Conservation (phyloP, 805 yeast genomes). For the Tetrapisispora phaffii region DNA sequence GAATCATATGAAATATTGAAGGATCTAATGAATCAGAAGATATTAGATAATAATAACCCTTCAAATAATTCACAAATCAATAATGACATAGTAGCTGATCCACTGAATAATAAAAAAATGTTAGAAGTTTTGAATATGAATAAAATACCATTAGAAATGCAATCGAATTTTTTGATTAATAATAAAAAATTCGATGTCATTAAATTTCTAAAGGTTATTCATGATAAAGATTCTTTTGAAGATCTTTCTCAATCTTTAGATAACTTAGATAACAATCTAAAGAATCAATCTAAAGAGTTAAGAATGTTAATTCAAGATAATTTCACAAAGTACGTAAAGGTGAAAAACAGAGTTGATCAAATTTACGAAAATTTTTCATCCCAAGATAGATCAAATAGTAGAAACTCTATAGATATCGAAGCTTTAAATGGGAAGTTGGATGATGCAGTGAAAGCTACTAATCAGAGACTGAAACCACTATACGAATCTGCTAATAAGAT, state of each 20-base stretch:
- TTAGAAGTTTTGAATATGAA: constrained; percentile 35
- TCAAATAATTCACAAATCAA: constrained; percentile 2
- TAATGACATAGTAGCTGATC: constrained; percentile 38
- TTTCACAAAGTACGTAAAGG: constrained; percentile 52
- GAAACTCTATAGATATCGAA: constrained; percentile 25
- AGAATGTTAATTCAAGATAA: constrained; percentile 46
- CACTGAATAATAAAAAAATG: constrained; percentile 39
- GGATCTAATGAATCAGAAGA: constrained; percentile 23
- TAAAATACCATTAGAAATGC: constrained; percentile 30
- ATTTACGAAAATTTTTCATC: constrained; percentile 44
- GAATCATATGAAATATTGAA: constrained; percentile 29
- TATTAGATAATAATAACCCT: constrained; percentile 19
- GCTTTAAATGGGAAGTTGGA: constrained; percentile 34
- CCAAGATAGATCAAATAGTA: constrained; percentile 9
- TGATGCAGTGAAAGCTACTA: constrained; percentile 43
- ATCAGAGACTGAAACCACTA: constrained; percentile 50
- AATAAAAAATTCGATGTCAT: constrained; percentile 52
- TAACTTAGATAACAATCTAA: constrained; percentile 40
- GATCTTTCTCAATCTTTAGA: constrained; percentile 41
- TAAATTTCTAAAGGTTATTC: constrained; percentile 45
- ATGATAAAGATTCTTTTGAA: constrained; percentile 43
- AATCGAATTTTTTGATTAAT: constrained; percentile 42
- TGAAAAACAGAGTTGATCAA: constrained; percentile 54
- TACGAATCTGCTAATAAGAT: constrained; percentile 41
- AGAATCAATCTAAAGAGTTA: constrained; percentile 40